Evolutionary conservation across 2,329 filamentous ascomycete genomes (phyloP), one percentile per base, ranked within the genome.

Genomic region (Bipolaris victoriae): DNA sequence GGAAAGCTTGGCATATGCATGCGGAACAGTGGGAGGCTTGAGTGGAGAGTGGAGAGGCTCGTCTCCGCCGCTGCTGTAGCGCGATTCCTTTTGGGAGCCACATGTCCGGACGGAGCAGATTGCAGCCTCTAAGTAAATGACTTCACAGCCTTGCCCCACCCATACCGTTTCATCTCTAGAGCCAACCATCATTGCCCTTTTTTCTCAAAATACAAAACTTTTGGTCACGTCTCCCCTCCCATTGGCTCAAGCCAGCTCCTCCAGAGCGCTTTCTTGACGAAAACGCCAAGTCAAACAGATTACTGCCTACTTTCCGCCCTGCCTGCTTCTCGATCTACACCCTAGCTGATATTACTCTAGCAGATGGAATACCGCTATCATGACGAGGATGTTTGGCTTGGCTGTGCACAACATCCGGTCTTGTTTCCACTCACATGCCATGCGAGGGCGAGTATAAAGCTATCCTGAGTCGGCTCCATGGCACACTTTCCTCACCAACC

Each of bases 51-150:
- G 50, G 45, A 49, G 33, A 44, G 48, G 44, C 43, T 36, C 26
- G 47, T 50, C 48, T 52, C 55, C 50, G 59, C 44, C 49, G 59
- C 52, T 46, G 58, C 49, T 43, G n/a, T 44, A 55, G 49, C 51
- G 54, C 39, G 36, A 31, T 45, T 53, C 53, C 47, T 33, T 44
- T 41, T 55, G 52, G 60, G 59, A 52, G 39, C 18, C 50, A 54
- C 57, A 62, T 57, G 64, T 62, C 62, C 57, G 46, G 5, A 54
- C 59, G 56, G 53, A 58, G 59, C 11, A 65, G 62, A 68, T 71
- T 67, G 62, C 65, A 60, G 61, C 54, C 57, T 65, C 47, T 61
- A 58, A 54, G 45, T 62, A 67, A 61, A 68, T 67, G 55, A 64
- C 58, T 41, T 57, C 45, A 62, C 64, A 49, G 60, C 44, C 64